Base-by-base conservation (phyloP, 441 rosid species). In the Aleurites moluccanus region DNA sequence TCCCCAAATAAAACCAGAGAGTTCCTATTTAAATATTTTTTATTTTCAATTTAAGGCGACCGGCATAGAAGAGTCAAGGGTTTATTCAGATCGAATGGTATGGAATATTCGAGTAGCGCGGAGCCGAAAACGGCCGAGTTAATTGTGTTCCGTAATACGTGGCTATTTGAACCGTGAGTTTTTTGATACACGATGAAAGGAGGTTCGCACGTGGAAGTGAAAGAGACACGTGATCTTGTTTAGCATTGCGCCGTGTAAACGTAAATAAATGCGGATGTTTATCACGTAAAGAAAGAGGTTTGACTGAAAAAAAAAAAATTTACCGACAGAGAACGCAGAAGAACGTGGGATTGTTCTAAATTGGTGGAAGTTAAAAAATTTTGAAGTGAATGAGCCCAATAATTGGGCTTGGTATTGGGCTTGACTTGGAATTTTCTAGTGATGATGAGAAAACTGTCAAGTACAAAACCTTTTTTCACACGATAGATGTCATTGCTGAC, bases 61-160 rank as follows among this genome's bases (percentile, higher is more conserved):
- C 25, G 27, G 28, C 10, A 65, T 45, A 7, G 3, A 42, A 23
- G 20, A n/a, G 56, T 52, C 56, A 53, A 23, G 9, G 64, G 66
- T 49, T 60, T 45, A 73, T 75, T 80, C 83, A 70, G 47, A 75
- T 75, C 64, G 71, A 66, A 73, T 50, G 78, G 79, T 10, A 23
- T 71, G 69, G 88, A 81, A 79, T 81, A 80, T 83, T 79, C 84
- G 72, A 64, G 6, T 20, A 11, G 21, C 40, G 61, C 72, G 72
- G 25, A 28, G 57, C 27, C 6, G 64, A 18, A 68, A 49, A 21
- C 53, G 73, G 28, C 47, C 18, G 5, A 2, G 45, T 10, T 3
- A n/a, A n/a, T 59, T 44, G 42, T 55, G 78, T 25, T 18, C 59
- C 2, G 10, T 10, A 15, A 59, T 35, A 79, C 83, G 84, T 77